Evolutionary conservation across 2,329 filamentous ascomycete species (phyloP).

Genomic region (Sporothrix euskadiensis): DNA sequence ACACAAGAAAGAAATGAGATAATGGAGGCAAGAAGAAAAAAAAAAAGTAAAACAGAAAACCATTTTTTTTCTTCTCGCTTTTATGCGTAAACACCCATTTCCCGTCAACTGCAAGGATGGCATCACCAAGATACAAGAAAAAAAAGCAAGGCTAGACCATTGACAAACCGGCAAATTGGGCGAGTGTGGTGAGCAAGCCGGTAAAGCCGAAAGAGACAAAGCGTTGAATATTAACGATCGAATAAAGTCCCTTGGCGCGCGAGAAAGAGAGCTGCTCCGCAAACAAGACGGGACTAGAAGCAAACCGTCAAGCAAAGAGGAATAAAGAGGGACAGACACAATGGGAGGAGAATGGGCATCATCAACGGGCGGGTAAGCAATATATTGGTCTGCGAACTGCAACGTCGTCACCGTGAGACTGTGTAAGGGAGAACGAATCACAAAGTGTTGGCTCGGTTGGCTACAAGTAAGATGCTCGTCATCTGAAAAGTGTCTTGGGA

Average conservation of each 20-base stretch:
- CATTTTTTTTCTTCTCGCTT: no score
- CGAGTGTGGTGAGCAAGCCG: background rate
- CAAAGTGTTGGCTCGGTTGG: background rate
- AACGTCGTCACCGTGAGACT: background rate
- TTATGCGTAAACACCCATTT: background rate
- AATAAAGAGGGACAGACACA: background rate
- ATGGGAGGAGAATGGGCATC: background rate
- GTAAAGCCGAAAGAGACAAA: conserved; percentile 1
- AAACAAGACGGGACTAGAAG: background rate
- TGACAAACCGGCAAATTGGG: conserved; percentile 6
- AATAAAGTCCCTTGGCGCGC: background rate
- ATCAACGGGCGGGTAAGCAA: background rate
- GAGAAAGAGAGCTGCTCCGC: background rate
- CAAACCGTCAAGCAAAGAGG: background rate
- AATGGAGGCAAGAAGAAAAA: background rate
- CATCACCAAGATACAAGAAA: background rate
- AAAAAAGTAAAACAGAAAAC: background rate
- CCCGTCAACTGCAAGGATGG: background rate
- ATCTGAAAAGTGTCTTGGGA: conserved; percentile 1
- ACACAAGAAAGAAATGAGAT: background rate
- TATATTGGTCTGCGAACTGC: background rate
- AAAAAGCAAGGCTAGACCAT: conserved; percentile 2
- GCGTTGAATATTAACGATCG: conserved; percentile 2
- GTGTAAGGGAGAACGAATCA: background rate
- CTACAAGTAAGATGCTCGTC: background rate